Evolutionary conservation across 2,329 filamentous ascomycete genomes (phyloP).

Genomic region (Bipolaris sorokiniana): DNA sequence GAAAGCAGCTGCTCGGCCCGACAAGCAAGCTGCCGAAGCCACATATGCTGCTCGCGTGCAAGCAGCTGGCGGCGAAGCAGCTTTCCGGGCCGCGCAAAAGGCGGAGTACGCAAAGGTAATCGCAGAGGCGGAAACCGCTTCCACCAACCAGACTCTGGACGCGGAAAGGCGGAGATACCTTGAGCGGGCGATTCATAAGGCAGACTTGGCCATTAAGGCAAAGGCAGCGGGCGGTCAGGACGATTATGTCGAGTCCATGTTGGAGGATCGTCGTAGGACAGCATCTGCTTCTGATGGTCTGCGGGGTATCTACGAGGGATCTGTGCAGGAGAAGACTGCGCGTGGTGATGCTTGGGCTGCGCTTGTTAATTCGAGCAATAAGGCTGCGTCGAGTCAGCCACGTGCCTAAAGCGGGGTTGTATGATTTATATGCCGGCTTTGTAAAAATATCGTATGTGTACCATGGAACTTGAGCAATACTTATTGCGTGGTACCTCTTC

Average conservation of each 20-base stretch:
- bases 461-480: neutral
- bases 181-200: conserved; percentile 28
- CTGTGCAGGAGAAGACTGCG: conserved; percentile 5
- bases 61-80: conserved; percentile 22
- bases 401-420: conserved; percentile 5
- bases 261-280: conserved; percentile 16
- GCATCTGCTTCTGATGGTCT: neutral
- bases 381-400: conserved; percentile 4
- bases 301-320: conserved; percentile 6
- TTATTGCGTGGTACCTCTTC: neutral
- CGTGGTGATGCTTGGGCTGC: conserved; percentile 27
- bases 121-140: conserved; percentile 29
- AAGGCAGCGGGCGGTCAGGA: conserved; percentile 19
- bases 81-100: conserved; percentile 16
- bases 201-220: conserved; percentile 27
- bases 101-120: conserved; percentile 19
- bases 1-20: conserved; percentile 9
- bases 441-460: conserved; percentile 8
- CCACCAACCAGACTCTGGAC: conserved; percentile 20
- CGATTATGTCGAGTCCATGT: conserved; percentile 24
- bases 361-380: conserved; percentile 23
- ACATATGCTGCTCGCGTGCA: conserved; percentile 17
- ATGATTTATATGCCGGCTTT: neutral
- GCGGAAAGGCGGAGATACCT: conserved; percentile 22
- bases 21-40: conserved; percentile 20